These are phyloP conservation scores for Marasmius tenuissimus DNA, from an alignment of 1,284 basidiomycete genomes.

Conservation along the genomic window DNA sequence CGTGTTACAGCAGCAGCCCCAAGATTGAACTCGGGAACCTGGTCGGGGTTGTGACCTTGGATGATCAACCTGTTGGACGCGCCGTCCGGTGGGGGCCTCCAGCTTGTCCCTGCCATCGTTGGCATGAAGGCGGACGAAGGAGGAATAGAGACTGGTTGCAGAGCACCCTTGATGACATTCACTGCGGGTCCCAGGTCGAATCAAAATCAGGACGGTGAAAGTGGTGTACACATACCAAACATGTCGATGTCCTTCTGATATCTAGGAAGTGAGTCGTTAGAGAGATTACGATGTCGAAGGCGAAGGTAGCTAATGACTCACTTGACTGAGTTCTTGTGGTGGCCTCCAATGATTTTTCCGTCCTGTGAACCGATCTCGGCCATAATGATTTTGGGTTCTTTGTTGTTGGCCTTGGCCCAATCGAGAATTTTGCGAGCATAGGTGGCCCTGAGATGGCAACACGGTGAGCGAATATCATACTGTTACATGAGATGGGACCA, in stretches of 20 bases:
- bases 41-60: conserved; percentile 3
- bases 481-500: background rate
- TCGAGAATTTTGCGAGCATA: conserved; percentile 8
- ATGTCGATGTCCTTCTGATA: conserved; percentile 8
- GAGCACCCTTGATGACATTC: conserved; percentile 6
- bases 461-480: background rate
- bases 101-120: background rate
- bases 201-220: background rate
- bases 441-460: conserved; percentile 11
- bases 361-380: conserved; percentile 9
- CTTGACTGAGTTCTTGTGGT: conserved; percentile 10
- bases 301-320: background rate
- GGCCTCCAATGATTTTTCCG: conserved; percentile 4
- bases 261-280: no score
- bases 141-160: conserved; percentile 4
- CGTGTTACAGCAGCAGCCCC: conserved; percentile 23
- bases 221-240: background rate
- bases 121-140: background rate
- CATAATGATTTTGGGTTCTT: conserved; percentile 1
- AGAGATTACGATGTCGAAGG: no score
- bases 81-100: background rate
- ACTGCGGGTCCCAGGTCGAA: background rate
- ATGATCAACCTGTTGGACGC: background rate
- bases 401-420: background rate
- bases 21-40: conserved; percentile 1